Evolutionary conservation across 2,329 filamentous ascomycete species (phyloP), one percentile per base, ranked within the genome.

Genomic region (Ceratocystis cubensis): DNA sequence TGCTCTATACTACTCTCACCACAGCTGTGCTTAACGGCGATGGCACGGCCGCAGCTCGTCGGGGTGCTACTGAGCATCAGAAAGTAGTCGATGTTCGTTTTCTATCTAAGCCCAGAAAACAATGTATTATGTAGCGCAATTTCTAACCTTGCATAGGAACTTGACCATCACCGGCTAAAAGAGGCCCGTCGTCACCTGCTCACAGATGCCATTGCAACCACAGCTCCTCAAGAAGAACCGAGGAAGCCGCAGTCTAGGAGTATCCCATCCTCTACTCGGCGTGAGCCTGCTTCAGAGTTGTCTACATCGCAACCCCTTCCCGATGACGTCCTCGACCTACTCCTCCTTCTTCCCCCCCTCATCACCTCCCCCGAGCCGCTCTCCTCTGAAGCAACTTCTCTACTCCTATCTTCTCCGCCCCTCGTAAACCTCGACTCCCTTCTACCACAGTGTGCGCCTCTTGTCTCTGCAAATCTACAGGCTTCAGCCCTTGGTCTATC

Each of bases 1-100:
- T 77, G 44, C 77, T 87, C 4, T 83, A 86, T 73, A 76, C 75
- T 17, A 81, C 77, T 13, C 75, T 87, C 59, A 82, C 80, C 5
- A 80, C 77, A 1, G 76, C 76, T 1, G 73, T 85, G 30, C 77
- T 87, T 4, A 83, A 84, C 69, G 73, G 79, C 0, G 81, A 86
- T 73, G 83, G 81, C 1, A 83, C 84, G 7, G 83, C 82, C 1
- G 82, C 78, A 71, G 74, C 78, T n/a, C 77, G 80, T 70, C 75
- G 77, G n/a, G 74, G 76, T 1, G 77, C 77, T 17, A 79, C 80
- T 69, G 79, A 83, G 71, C 78, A 81, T 25, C 77, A 79, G 66
- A 75, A 75, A 1, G 77, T 81, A 1, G 76, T 75, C 53, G 75
- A 83, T 71, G 84, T 85, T 70, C 48, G 28, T 66, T 22, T 5